Evolutionary conservation across 441 rosid genomes (phyloP).

Genomic region (Adansonia madagascariensis): DNA sequence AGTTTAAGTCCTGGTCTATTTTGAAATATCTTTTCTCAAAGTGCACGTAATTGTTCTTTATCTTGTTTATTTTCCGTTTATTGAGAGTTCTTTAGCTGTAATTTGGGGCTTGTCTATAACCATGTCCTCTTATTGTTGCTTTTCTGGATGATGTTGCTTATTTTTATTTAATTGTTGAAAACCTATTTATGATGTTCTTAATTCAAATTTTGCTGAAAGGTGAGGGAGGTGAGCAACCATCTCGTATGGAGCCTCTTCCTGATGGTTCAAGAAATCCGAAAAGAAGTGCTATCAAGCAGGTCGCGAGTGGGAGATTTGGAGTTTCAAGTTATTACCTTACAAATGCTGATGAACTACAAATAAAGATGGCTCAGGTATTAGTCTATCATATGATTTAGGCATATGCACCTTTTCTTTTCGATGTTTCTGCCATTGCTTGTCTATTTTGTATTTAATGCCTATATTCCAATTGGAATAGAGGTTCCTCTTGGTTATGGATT

Average conservation of each 20-base stretch:
- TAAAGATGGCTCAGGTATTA: slow-evolving; percentile 99
- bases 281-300: slow-evolving; percentile 98
- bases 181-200: neutral
- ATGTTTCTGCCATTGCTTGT: slow-evolving; percentile 25
- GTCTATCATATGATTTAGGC: neutral
- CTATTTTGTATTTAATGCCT: slow-evolving; percentile 40
- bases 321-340: slow-evolving; percentile 97
- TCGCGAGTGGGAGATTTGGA: slow-evolving; percentile 99
- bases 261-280: slow-evolving; percentile 93
- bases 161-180: neutral
- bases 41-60: neutral
- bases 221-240: slow-evolving; percentile 99
- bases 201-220: slow-evolving; percentile 45
- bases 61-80: neutral
- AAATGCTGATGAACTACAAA: slow-evolving; percentile 97
- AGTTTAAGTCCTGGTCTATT: neutral
- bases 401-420: slow-evolving; percentile 10
- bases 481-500: slow-evolving; percentile 54
- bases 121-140: neutral
- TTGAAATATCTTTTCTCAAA: neutral
- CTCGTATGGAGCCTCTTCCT: slow-evolving; percentile 93
- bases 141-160: neutral
- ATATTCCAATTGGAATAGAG: slow-evolving; percentile 53
- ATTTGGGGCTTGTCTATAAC: neutral
- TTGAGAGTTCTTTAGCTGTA: neutral